phyloP scores from a whole-genome alignment of 331 rosid species.

The Rhamnella rubrinervis region DNA sequence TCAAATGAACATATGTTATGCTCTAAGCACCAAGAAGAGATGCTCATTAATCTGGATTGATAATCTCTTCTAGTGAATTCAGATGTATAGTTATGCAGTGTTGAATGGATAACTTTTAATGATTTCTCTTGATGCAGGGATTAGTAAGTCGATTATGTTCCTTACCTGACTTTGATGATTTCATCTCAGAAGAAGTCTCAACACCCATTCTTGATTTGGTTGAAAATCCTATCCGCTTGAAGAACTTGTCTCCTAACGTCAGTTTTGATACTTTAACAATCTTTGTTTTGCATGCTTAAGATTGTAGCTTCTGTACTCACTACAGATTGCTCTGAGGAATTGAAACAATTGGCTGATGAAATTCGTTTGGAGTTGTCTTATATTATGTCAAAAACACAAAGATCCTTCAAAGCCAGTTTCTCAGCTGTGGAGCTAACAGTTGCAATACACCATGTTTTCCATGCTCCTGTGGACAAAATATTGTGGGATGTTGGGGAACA shows the following conservation, averaged over 20 bases:
- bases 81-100: background rate
- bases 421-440: constrained; percentile 79
- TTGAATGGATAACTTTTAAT: background rate
- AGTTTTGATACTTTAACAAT: constrained; percentile 21
- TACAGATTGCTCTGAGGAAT: constrained; percentile 48
- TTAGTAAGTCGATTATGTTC: constrained; percentile 42
- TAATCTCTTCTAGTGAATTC: background rate
- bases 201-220: constrained; percentile 85
- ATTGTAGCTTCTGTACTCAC: constrained; percentile 27
- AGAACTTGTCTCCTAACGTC: constrained; percentile 74
- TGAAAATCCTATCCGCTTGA: constrained; percentile 82
- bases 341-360: constrained; percentile 79
- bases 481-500: constrained; percentile 91
- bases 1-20: background rate
- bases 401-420: constrained; percentile 57
- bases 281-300: constrained; percentile 10
- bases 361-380: constrained; percentile 66
- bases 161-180: constrained; percentile 53
- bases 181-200: constrained; percentile 58
- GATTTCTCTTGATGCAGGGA: constrained; percentile 47
- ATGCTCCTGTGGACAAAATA: constrained; percentile 86
- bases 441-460: constrained; percentile 88
- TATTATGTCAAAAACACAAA: constrained; percentile 34
- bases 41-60: constrained; percentile 1
- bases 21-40: background rate